Base-by-base conservation (phyloP, 129 eudicot genomes). In the Cynara cardunculus region DNA sequence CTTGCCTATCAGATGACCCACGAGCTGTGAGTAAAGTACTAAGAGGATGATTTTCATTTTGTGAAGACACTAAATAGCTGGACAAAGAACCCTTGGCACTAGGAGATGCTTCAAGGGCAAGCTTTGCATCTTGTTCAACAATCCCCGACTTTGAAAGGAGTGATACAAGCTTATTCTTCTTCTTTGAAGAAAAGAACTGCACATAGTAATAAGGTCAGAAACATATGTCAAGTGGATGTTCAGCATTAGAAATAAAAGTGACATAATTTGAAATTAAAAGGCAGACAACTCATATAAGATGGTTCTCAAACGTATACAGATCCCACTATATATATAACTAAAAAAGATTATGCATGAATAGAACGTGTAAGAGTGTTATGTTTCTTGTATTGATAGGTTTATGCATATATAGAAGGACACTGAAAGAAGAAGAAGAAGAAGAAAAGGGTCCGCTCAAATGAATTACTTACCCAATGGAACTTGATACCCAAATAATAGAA, bases 101-200 rank as follows among this genome's bases (percentile, higher is more conserved):
- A 39, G 99, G 99, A 74, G 99, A 94, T 28, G 85, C 88, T 34
- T 88, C 92, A 59, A 71, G 80, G 71, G 85, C 76, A 69, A 7
- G 35, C 49, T 85, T 90, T 31, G 88, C 87, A 82, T 89, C 87
- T 75, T 79, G 84, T 78, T 89, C 92, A 71, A 53, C 80, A 82
- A 24, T 84, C 73, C 83, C 87, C 12, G 91, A 72, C 80, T 88
- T 91, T 69, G 79, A 70, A 62, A 46, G 62, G 26, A 94, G 94
- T 49, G 97, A 89, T 28, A 77, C 72, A 74, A 44, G 61, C 78
- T 84, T 88, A 27, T 87, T 90, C 90, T 84, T 94, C 85, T 94
- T 95, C 90, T 87, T 92, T 18, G 97, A 87, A 65, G 93, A 70
- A 88, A 79, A 95, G 75, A 92, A 95, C 97, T 95, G 89, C 72